These are phyloP conservation scores for Sclerotinia subarctica DNA, from an alignment of 2,329 filamentous ascomycete species.

Conservation along the genomic window DNA sequence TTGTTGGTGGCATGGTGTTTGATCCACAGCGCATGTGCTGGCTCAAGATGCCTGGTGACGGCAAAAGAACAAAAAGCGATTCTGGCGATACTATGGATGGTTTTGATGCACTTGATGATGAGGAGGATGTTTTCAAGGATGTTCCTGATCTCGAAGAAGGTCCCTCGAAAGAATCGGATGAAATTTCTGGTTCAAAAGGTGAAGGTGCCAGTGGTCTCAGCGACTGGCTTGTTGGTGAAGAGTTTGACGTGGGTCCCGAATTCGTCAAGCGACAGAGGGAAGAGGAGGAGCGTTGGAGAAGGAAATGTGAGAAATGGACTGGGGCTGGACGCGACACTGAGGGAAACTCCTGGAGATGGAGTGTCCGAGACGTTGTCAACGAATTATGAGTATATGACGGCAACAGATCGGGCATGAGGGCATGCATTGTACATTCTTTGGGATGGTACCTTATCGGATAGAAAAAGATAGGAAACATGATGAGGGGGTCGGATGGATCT, in stretches of 20 bases:
- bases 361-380: conserved; percentile 58
- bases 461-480: not conserved
- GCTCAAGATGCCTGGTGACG: conserved; percentile 66
- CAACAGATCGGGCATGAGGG: not conserved
- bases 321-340: conserved; percentile 49
- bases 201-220: conserved; percentile 49
- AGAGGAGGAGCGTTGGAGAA: conserved; percentile 88
- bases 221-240: conserved; percentile 86
- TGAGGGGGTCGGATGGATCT: conserved; percentile 14
- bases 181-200: conserved; percentile 52
- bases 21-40: conserved; percentile 97
- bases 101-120: conserved; percentile 72
- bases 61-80: conserved; percentile 47
- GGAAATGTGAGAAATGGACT: conserved; percentile 85
- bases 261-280: conserved; percentile 86
- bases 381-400: conserved; percentile 22
- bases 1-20: conserved; percentile 98
- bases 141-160: conserved; percentile 85
- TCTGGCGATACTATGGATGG: conserved; percentile 58
- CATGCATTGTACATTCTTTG: conserved; percentile 21
- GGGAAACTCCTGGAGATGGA: conserved; percentile 72
- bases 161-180: conserved; percentile 39
- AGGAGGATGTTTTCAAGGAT: conserved; percentile 91
- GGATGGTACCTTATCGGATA: conserved; percentile 17
- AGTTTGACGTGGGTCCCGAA: conserved; percentile 95